Evolutionary conservation across 2,329 filamentous ascomycete species (phyloP).

Genomic region (Dothideomycetes sp.): DNA sequence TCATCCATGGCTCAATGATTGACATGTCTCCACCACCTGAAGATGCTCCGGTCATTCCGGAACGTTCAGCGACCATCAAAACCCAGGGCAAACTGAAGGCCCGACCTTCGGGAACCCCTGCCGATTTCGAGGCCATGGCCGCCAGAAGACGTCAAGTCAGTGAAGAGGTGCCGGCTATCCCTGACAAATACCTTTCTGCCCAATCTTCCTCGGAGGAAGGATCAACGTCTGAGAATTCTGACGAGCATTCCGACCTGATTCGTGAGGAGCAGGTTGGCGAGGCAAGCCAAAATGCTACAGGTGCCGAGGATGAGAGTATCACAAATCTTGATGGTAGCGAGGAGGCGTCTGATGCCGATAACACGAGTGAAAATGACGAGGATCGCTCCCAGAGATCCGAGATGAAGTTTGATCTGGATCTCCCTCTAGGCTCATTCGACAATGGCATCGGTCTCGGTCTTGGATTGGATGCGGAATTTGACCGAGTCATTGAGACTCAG

Average conservation of each 20-base stretch:
- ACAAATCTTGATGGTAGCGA: conserved; percentile 13
- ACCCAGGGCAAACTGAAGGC: conserved; percentile 80
- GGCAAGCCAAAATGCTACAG: neutral
- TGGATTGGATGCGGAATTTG: conserved; percentile 85
- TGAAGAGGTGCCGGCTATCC: conserved; percentile 44
- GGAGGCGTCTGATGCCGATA: conserved; percentile 19
- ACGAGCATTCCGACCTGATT: conserved; percentile 13
- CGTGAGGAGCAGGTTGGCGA: conserved; percentile 8
- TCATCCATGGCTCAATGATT: conserved; percentile 12
- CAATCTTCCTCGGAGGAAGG: conserved; percentile 2
- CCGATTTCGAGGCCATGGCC: conserved; percentile 69
- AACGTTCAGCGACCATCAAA: conserved; percentile 79
- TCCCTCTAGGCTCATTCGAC: conserved; percentile 62
- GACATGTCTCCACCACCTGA: conserved; percentile 21
- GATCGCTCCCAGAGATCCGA: conserved; percentile 17
- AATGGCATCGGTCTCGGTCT: conserved; percentile 70
- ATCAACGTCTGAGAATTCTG: neutral
- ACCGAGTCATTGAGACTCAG: conserved; percentile 89
- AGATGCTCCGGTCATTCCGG: conserved; percentile 60
- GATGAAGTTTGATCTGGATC: conserved; percentile 47
- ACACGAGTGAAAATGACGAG: conserved; percentile 1
- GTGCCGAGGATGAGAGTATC: neutral
- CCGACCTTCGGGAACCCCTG: conserved; percentile 75
- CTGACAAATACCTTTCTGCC: conserved; percentile 23
- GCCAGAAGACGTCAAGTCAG: conserved; percentile 79